Base-by-base conservation (phyloP, 2,329 filamentous ascomycete genomes). In the Leptosphaerulina australis region DNA sequence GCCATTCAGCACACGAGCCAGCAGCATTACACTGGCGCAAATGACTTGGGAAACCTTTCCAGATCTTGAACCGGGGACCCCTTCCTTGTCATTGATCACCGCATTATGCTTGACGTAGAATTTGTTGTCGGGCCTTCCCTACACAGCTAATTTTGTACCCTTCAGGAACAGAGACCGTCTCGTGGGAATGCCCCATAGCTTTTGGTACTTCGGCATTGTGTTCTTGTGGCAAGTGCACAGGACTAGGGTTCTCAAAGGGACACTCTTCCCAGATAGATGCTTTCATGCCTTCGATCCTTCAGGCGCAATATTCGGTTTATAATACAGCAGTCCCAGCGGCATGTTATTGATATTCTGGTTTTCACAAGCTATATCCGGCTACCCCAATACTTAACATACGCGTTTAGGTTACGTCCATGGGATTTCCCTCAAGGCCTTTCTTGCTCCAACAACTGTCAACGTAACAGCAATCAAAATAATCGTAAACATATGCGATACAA, bases 81-180 rank as follows among this genome's bases (percentile, higher is more conserved):
- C 56, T 62, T 67, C 67, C 71, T 60, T 66, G 70, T 66, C 65
- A 69, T 66, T 72, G 71, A 74, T 71, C 73, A 75, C 71, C 66
- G 71, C 72, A 75, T 75, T 72, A 73, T 75, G 72, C 71, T 73
- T 71, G 69, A 72, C 70, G 64, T 71, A 70, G 70, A 73, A 72
- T 70, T 60, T 63, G 67, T 69, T 66, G 67, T 67, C 63, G 64
- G 66, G 62, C 69, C 72, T 74, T 69, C 70, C 70, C 70, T 69
- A 69, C 69, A 68, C 66, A 74, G 71, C 69, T 68, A 67, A 64
- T 64, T 68, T 64, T 60, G 68, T 70, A 64, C 68, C 66, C 60
- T 70, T 72, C 70, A 74, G 72, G 71, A 73, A 74, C 71, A 68
- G 67, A 65, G 58, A 64, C 70, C 70, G 73, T 74, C 69, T 74